phyloP scores from a whole-genome alignment of 106 monocot genomes.

The Alisma plantagoaquatica region DNA sequence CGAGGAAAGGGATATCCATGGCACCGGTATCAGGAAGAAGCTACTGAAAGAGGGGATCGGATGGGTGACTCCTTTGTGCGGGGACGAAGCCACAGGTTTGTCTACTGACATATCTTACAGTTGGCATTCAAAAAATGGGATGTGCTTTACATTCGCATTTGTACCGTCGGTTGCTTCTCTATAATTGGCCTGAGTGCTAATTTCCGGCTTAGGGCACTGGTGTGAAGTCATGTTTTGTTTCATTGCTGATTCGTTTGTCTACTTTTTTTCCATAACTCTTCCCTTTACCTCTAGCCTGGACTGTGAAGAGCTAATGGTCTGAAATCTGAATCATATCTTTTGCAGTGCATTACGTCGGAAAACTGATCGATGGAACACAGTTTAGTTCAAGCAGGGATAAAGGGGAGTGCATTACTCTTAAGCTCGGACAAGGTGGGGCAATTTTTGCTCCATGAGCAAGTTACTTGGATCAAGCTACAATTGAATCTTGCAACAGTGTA shows the following conservation, averaged over 20 bases:
- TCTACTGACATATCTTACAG: too few relatives aligned
- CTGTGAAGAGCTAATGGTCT: too few relatives aligned
- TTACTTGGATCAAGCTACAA: neutral
- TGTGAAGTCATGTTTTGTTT: too few relatives aligned
- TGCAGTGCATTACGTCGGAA: constrained; percentile 45
- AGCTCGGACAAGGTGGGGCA: constrained; percentile 39
- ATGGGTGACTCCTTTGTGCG: constrained; percentile 45
- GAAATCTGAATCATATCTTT: neutral
- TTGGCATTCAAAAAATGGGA: too few relatives aligned
- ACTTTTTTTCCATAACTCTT: neutral
- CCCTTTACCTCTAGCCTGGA: neutral
- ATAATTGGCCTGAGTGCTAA: too few relatives aligned
- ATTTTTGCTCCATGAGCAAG: neutral
- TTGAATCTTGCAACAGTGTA: neutral
- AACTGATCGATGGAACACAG: constrained; percentile 27
- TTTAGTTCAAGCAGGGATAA: constrained; percentile 34
- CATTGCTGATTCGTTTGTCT: too few relatives aligned
- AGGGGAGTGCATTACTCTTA: constrained; percentile 35
- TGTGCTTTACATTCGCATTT: too few relatives aligned
- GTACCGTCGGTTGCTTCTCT: neutral
- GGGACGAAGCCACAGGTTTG: constrained; percentile 58
- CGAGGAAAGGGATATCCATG: constrained; percentile 46
- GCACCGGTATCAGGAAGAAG: constrained; percentile 47
- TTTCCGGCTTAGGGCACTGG: too few relatives aligned
- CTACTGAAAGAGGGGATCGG: constrained; percentile 36